Evolutionary conservation across 768 basidiomycete species (phyloP).

Genomic region (Boletus bicolor): DNA sequence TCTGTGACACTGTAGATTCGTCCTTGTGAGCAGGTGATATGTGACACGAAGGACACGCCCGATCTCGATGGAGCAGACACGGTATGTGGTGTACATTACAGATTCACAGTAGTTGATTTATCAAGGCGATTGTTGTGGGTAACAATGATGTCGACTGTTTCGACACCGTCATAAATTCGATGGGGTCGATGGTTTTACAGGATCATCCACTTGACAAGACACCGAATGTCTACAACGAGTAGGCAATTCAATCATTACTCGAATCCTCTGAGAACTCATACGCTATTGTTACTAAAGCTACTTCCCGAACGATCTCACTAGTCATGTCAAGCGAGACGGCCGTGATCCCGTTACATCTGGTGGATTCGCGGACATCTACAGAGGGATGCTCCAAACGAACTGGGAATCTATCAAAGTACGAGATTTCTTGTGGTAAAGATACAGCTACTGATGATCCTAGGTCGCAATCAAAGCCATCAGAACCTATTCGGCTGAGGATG

Average conservation of each 20-base stretch:
- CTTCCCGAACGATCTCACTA: constrained; percentile 8
- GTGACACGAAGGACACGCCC: background rate
- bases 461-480: constrained; percentile 18
- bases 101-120: background rate
- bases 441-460: background rate
- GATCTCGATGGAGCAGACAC: background rate
- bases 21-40: background rate
- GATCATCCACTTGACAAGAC: background rate
- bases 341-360: constrained; percentile 14
- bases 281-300: background rate
- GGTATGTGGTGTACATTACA: background rate
- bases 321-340: constrained; percentile 4
- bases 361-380: constrained; percentile 18
- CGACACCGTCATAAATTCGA: background rate
- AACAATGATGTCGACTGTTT: background rate
- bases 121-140: background rate
- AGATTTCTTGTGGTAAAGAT: background rate
- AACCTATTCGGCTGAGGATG: constrained; percentile 12
- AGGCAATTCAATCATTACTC: constrained; percentile 2
- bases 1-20: background rate
- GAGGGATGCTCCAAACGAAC: constrained; percentile 9
- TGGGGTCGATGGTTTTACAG: background rate
- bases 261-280: background rate
- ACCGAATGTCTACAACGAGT: background rate
- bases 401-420: constrained; percentile 2